Conservation (phyloP, 2,329 filamentous ascomycete genomes). For the Clonostachys rhizophaga region DNA sequence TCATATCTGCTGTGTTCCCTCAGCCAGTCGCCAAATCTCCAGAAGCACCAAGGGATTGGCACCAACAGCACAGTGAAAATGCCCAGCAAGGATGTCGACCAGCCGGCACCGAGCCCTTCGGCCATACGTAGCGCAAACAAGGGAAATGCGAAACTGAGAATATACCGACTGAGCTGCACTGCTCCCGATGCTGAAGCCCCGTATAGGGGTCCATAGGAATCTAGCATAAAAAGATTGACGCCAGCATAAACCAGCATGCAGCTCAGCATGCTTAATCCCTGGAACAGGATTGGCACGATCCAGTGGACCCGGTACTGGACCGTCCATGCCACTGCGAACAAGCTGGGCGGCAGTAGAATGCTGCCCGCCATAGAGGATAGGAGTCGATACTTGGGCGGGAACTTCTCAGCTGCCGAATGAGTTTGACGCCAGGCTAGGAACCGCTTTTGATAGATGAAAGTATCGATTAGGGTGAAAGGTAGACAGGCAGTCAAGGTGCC, state of each 20-base stretch:
- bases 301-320: conserved; percentile 13
- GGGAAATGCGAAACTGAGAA: conserved; percentile 56
- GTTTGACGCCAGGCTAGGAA: conserved; percentile 39
- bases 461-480: conserved; percentile 39
- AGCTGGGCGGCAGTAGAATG: conserved; percentile 55
- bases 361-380: conserved; percentile 58
- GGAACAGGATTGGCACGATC: conserved; percentile 15
- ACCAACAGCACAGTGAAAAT: conserved; percentile 29
- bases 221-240: conserved; percentile 18
- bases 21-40: conserved; percentile 12
- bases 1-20: conserved; percentile 15
- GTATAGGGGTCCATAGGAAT: conserved; percentile 17
- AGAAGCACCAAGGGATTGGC: conserved; percentile 25
- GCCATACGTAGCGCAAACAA: conserved; percentile 29
- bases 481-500: conserved; percentile 52
- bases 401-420: conserved; percentile 43
- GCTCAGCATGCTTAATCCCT: conserved; percentile 14
- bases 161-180: conserved; percentile 30
- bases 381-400: conserved; percentile 61
- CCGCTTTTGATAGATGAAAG: conserved; percentile 48
- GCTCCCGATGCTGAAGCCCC: conserved; percentile 16
- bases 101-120: conserved; percentile 29
- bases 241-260: conserved; percentile 18
- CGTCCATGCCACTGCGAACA: conserved; percentile 70
- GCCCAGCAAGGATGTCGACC: conserved; percentile 35